Percentiles rank a stretch among this genome's conserved stretches.
Evolutionary conservation across 805 yeast species (phyloP).

Genomic region (Kluyveromyces lactis): DNA sequence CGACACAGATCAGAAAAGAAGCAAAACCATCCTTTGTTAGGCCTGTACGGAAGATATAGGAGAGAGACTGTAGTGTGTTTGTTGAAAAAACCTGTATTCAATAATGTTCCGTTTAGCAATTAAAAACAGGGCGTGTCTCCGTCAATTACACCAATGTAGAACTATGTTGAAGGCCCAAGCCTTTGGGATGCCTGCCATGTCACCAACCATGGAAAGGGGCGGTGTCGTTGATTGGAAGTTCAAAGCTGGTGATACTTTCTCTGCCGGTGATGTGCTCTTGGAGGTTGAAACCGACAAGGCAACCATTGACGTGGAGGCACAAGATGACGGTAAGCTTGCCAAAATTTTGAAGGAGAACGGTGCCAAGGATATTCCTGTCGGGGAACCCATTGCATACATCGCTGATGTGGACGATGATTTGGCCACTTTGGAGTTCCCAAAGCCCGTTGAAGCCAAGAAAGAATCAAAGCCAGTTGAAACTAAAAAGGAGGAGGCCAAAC

Average conservation of each 20-base stretch:
- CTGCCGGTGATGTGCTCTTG: conserved; percentile 73
- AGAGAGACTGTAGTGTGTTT: too few relatives aligned
- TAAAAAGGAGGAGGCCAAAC: conserved; percentile 16
- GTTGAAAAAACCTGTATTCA: too few relatives aligned
- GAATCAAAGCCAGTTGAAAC: conserved; percentile 17
- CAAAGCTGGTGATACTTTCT: conserved; percentile 64
- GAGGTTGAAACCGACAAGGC: conserved; percentile 88
- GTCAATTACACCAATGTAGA: conserved; percentile 14
- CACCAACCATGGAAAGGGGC: conserved; percentile 97
- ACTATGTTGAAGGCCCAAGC: conserved; percentile 27
- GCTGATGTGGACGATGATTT: conserved; percentile 89
- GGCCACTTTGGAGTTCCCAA: conserved; percentile 51
- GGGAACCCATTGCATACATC: conserved; percentile 78
- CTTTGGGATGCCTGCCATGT: conserved; percentile 96
- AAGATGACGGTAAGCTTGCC: conserved; percentile 84
- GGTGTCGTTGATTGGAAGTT: conserved; percentile 87
- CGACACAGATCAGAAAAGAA: too few relatives aligned
- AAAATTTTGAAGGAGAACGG: conserved; percentile 66
- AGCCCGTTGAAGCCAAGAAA: conserved; percentile 20
- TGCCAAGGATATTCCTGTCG: conserved; percentile 72
- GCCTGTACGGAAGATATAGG: too few relatives aligned
- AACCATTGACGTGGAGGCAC: conserved; percentile 76
- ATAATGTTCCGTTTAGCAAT: conserved; percentile 1
- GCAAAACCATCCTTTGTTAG: too few relatives aligned
- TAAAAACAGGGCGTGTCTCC: not conserved